Conservation (phyloP, 345 rosid genomes). For the Rhodamnia argentea region DNA sequence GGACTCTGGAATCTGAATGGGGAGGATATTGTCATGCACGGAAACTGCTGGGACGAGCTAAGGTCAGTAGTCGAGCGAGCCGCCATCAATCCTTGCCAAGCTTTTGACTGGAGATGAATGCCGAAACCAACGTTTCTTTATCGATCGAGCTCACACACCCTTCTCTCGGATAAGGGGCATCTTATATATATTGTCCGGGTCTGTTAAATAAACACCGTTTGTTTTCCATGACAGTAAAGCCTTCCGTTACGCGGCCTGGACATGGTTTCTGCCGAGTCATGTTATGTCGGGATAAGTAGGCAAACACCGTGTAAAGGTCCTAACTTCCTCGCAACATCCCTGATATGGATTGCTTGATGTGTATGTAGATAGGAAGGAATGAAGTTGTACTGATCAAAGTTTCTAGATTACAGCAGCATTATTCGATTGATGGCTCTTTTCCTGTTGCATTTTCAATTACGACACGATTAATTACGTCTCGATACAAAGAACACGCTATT, state of each 20-base stretch:
- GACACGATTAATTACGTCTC: neutral
- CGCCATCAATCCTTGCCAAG: neutral
- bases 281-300: neutral
- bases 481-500: neutral
- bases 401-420: neutral
- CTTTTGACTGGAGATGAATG: constrained; percentile 4
- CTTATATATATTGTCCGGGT: neutral
- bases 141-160: neutral
- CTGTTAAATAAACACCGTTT: neutral
- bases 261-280: neutral
- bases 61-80: constrained; percentile 42
- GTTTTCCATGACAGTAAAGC: neutral
- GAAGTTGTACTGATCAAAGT: neutral
- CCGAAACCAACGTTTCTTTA: neutral
- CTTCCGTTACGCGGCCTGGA: neutral
- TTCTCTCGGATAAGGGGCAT: neutral
- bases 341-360: neutral
- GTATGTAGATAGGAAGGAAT: neutral
- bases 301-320: neutral
- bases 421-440: neutral
- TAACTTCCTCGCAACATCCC: neutral
- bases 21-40: constrained; percentile 31
- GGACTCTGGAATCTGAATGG: constrained; percentile 24
- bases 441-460: neutral
- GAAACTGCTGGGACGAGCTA: constrained; percentile 71